Conservation (phyloP, 345 rosid genomes). For the Adansonia digitata region DNA sequence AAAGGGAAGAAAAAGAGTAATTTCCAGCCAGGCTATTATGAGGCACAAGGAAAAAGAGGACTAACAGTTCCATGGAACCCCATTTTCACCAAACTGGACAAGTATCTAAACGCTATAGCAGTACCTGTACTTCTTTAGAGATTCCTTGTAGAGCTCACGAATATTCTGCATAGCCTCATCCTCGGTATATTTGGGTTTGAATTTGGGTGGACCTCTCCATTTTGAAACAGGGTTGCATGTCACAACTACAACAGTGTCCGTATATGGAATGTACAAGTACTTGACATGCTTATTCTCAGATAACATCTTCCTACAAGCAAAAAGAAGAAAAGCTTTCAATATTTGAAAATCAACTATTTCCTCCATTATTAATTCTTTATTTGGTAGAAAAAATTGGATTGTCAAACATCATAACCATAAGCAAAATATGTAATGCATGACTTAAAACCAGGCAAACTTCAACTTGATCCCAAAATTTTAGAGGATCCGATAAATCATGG, state of each 20-base stretch:
- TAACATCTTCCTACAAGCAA: constrained; percentile 62
- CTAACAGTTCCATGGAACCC: neutral
- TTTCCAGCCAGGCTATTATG: neutral
- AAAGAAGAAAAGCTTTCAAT: neutral
- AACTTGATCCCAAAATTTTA: neutral
- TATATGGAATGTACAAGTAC: constrained; percentile 81
- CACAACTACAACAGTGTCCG: constrained; percentile 83
- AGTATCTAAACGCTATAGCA: constrained; percentile 9
- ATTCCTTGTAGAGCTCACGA: constrained; percentile 70
- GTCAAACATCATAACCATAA: neutral
- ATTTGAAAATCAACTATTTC: constrained; percentile 3
- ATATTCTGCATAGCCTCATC: constrained; percentile 73
- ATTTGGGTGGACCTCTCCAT: constrained; percentile 82
- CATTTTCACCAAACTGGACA: neutral
- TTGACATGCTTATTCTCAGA: constrained; percentile 92
- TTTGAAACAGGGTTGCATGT: constrained; percentile 87
- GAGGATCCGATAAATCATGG: neutral
- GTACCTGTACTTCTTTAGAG: constrained; percentile 70
- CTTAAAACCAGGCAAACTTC: neutral
- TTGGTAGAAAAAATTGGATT: neutral
- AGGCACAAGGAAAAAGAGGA: neutral
- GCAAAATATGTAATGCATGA: neutral
- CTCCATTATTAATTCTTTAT: neutral
- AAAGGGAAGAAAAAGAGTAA: neutral
- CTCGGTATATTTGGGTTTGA: constrained; percentile 62